Percentiles rank a stretch among this genome's conserved stretches.
Evolutionary conservation across 352 stramenopile species (phyloP).

Genomic region (Phytophthora pisi): DNA sequence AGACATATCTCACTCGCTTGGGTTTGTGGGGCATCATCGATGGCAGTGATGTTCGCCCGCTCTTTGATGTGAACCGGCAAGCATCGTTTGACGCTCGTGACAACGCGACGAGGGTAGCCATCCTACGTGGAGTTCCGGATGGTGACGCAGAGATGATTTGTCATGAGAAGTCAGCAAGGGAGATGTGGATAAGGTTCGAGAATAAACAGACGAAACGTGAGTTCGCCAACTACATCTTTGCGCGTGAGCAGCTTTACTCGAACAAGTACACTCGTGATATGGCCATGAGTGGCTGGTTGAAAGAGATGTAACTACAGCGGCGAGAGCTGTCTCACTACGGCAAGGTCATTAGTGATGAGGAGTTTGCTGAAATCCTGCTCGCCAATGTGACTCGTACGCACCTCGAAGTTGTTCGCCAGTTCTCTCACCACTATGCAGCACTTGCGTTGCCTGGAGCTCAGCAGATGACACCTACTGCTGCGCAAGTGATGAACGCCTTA

Average conservation of each 20-base stretch:
- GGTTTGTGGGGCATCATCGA: conserved; percentile 6
- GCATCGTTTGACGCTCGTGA: conserved; percentile 9
- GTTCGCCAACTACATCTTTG: conserved; percentile 18
- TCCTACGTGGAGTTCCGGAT: conserved; percentile 6
- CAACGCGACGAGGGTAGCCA: conserved; percentile 11
- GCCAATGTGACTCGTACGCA: neutral
- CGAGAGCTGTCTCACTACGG: neutral
- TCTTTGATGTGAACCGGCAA: neutral
- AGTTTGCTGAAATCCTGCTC: neutral
- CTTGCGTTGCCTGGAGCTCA: neutral
- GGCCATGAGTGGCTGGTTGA: neutral
- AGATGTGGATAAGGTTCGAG: conserved; percentile 8
- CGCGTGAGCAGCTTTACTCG: neutral
- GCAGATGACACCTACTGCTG: neutral
- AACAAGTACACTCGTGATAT: neutral
- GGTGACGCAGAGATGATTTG: conserved; percentile 20
- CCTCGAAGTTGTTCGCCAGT: neutral
- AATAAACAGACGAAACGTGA: conserved; percentile 20
- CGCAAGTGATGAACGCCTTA: neutral
- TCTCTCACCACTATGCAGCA: neutral
- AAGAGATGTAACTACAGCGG: neutral
- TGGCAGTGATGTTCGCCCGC: neutral
- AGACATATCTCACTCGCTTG: conserved; percentile 4
- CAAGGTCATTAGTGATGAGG: neutral
- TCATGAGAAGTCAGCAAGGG: conserved; percentile 5